Evolutionary conservation across 441 rosid species (phyloP).

Genomic region (Adansonia grandidieri): DNA sequence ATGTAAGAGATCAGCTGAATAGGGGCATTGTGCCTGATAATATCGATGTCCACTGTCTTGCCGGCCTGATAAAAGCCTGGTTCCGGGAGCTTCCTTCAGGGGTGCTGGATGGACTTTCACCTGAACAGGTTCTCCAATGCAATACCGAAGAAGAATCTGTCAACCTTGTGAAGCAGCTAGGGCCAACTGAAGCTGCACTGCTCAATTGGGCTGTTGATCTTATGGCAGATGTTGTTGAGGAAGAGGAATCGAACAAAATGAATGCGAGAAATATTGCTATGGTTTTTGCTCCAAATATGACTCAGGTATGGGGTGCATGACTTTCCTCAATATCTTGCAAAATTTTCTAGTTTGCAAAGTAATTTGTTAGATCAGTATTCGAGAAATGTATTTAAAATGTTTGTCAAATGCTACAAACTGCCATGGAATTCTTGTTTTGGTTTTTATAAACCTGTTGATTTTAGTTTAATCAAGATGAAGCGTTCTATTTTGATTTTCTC

Average conservation of each 20-base stretch:
- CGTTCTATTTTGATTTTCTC: conserved; percentile 15
- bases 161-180: conserved; percentile 60
- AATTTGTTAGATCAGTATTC: conserved; percentile 2
- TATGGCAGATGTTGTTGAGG: conserved; percentile 81
- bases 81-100: conserved; percentile 77
- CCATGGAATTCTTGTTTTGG: background rate
- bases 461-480: background rate
- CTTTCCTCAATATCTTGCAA: background rate
- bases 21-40: conserved; percentile 65
- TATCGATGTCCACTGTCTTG: conserved; percentile 70
- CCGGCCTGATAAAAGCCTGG: conserved; percentile 78
- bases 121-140: conserved; percentile 60
- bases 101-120: conserved; percentile 71
- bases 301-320: conserved; percentile 48
- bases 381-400: background rate
- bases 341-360: background rate
- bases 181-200: conserved; percentile 72
- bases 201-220: conserved; percentile 73
- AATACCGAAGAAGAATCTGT: conserved; percentile 63
- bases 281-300: conserved; percentile 77
- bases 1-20: conserved; percentile 69
- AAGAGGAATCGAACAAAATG: conserved; percentile 73
- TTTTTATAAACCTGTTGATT: background rate
- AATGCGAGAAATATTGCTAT: conserved; percentile 77
- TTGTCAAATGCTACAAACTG: background rate